A percentile compares a stretch with the other conserved stretches of the same genome.
Evolutionary conservation across 1,284 basidiomycete genomes (phyloP).

Genomic region (Neotropicomus parvogracilis): DNA sequence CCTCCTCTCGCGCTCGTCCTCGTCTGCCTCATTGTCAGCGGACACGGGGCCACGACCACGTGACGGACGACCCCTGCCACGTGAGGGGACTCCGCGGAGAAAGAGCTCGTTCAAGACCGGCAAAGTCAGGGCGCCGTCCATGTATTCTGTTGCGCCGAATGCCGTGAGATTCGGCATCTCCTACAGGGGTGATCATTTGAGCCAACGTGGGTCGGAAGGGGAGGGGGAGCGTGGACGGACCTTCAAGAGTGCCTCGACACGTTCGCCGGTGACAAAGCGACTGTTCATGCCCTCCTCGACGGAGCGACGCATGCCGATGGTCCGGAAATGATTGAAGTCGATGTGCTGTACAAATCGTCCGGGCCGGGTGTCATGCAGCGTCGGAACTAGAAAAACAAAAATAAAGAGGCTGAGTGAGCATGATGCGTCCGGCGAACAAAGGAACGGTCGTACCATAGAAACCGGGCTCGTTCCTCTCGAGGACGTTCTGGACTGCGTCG

Average conservation of each 20-base stretch:
- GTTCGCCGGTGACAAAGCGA: conserved; percentile 89
- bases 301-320: conserved; percentile 90
- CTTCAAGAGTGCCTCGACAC: conserved; percentile 80
- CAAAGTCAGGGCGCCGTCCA: conserved; percentile 85
- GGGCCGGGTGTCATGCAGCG: conserved; percentile 67
- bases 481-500: conserved; percentile 65
- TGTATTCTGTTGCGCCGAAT: conserved; percentile 94
- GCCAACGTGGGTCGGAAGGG: conserved; percentile 12
- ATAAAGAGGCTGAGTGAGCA: conserved; percentile 1
- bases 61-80: conserved; percentile 66
- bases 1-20: conserved; percentile 70
- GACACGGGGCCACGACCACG: conserved; percentile 53
- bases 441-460: conserved; percentile 53
- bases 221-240: conserved; percentile 39
- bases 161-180: conserved; percentile 80
- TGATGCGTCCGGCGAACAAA: conserved; percentile 1
- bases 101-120: conserved; percentile 83
- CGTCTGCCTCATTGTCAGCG: conserved; percentile 55
- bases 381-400: conserved; percentile 57
- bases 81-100: conserved; percentile 70
- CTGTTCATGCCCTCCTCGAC: conserved; percentile 86
- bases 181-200: conserved; percentile 40
- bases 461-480: conserved; percentile 59
- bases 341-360: conserved; percentile 76
- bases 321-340: conserved; percentile 92